These are phyloP conservation scores for Amaranthus tricolor DNA, from an alignment of 179 eudicot genomes.

Conservation along the genomic window DNA sequence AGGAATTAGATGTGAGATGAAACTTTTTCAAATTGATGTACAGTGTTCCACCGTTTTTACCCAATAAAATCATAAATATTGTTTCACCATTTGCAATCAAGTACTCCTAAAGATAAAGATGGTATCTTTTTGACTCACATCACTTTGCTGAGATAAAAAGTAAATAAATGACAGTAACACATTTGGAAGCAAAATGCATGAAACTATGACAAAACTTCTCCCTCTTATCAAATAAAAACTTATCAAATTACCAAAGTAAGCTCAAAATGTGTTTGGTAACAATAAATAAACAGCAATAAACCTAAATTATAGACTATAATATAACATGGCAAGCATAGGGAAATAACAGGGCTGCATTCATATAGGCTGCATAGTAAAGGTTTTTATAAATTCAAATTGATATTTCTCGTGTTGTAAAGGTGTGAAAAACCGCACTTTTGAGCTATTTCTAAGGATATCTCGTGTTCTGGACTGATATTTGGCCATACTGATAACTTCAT, in stretches of 20 bases:
- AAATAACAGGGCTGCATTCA: too few species aligned
- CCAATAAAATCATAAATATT: background rate
- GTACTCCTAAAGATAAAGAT: background rate
- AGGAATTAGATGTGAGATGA: background rate
- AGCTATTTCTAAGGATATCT: too few species aligned
- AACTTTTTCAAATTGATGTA: background rate
- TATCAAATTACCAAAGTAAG: background rate
- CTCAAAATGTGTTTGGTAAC: constrained; percentile 5
- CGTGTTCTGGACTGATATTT: too few species aligned
- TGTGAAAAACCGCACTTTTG: too few species aligned
- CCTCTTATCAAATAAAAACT: background rate
- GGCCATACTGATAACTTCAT: too few species aligned
- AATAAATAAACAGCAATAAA: constrained; percentile 1
- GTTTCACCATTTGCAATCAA: background rate
- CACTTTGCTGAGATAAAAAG: too few species aligned
- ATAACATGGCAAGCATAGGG: too few species aligned
- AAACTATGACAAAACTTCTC: background rate
- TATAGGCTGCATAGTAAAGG: too few species aligned
- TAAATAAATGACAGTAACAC: background rate
- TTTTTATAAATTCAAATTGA: too few species aligned
- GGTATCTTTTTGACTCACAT: background rate
- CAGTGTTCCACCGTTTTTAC: background rate
- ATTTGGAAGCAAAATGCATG: background rate
- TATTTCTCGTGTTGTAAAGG: too few species aligned
- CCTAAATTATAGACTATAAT: background rate